Conservation (phyloP, 257 asterid genomes). For the Ajuga chamaepitys region DNA sequence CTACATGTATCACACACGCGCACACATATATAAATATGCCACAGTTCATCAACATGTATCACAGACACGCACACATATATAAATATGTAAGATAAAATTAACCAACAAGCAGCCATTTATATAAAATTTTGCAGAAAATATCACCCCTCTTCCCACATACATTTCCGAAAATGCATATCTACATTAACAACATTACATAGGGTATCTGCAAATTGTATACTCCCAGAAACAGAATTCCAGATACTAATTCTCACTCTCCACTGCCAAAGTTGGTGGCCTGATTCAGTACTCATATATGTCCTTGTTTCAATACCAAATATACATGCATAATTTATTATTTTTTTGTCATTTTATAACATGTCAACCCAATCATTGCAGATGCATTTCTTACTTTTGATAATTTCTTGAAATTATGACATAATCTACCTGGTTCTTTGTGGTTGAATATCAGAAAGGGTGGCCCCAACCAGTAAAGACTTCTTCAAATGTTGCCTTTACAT, state of each 20-base stretch:
- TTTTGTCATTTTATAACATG: conserved; percentile 23
- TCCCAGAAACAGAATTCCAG: background rate
- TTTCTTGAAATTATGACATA: conserved; percentile 9
- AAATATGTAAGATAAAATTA: too few species aligned
- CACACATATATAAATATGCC: too few species aligned
- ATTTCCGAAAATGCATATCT: too few species aligned
- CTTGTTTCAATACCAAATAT: conserved; percentile 7
- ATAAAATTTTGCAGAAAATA: too few species aligned
- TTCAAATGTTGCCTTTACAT: conserved; percentile 18
- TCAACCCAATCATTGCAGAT: conserved; percentile 25
- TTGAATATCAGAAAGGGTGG: conserved; percentile 29
- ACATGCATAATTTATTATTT: conserved; percentile 14
- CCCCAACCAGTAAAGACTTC: conserved; percentile 24
- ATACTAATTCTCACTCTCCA: background rate
- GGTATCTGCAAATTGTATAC: background rate
- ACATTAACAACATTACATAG: background rate
- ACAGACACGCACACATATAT: too few species aligned
- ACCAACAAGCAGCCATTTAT: too few species aligned
- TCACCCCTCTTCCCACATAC: too few species aligned
- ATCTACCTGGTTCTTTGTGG: conserved; percentile 7
- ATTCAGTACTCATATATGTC: conserved; percentile 15
- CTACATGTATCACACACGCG: too few species aligned
- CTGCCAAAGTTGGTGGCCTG: conserved; percentile 19
- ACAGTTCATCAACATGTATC: too few species aligned
- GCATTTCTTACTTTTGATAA: background rate